Percentiles rank a stretch among this genome's conserved stretches.
phyloP scores from a whole-genome alignment of 1,139 yeast genomes.

The Arxiozyma bovina region DNA sequence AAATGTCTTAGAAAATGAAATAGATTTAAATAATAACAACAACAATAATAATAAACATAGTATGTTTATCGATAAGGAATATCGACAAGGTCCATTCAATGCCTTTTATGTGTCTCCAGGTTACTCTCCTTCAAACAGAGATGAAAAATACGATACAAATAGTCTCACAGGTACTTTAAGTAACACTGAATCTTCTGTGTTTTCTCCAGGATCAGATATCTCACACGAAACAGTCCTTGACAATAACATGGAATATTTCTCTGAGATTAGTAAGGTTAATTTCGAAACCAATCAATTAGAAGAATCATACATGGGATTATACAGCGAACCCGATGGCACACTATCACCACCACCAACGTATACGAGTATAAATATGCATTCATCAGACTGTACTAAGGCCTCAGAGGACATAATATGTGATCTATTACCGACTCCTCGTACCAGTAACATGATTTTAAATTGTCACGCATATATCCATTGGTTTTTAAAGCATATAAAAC shows the following conservation, averaged over 20 bases:
- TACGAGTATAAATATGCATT: background rate
- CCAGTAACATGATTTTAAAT: too few relatives aligned
- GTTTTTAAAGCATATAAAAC: too few relatives aligned
- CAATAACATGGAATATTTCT: background rate
- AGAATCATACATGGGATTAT: too few relatives aligned
- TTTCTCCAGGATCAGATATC: background rate
- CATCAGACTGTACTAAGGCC: background rate
- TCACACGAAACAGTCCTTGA: background rate
- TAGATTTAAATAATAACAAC: too few relatives aligned
- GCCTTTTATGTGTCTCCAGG: background rate
- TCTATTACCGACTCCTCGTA: too few relatives aligned
- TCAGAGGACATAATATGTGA: too few relatives aligned
- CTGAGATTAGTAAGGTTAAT: background rate
- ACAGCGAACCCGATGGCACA: background rate
- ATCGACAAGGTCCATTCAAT: background rate
- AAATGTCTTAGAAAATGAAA: constrained; percentile 12
- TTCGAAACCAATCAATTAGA: too few relatives aligned
- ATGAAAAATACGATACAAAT: background rate
- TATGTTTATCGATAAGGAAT: background rate
- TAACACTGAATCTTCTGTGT: background rate
- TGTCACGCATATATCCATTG: too few relatives aligned
- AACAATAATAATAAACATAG: too few relatives aligned
- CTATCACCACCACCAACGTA: background rate
- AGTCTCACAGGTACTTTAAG: too few relatives aligned
- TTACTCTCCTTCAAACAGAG: background rate